Base-by-base conservation (phyloP, 164 flowering plant genomes). In the Vitis rupestris region DNA sequence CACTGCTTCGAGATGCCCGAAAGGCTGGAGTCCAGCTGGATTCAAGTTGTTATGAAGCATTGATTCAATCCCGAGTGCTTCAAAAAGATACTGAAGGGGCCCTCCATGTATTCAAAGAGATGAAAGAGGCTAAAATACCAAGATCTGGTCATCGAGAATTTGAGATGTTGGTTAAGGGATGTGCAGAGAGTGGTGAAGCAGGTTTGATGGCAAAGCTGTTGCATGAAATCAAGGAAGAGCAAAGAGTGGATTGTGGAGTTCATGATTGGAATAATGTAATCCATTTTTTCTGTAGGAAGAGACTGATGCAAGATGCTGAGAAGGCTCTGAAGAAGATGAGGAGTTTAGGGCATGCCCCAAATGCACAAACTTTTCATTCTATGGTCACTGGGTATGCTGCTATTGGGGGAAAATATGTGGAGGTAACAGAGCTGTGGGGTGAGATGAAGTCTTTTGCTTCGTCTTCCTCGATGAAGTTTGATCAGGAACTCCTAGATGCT, bases 221-320 rank as follows among this genome's bases (percentile, higher is more conserved):
- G 83, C 79, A 73, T 61, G 98, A 93, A 82, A 92, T 95, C 64
- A 85, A 86, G 70, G 94, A 90, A 61, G 97, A 88, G 48, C 90
- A 90, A 75, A 83, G 61, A 57, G 71, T 66, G 59, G 94, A 96
- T 65, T 77, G 79, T 67, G 98, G 97, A 3, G 91, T 96, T 68
- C 94, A 96, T 70, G 95, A 96, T 57, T 96, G 99, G 99, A 96
- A 96, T 72, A 86, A 80, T 66, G 94, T 90, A 58, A 92, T 96
- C 73, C 93, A 96, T 77, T 93, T 96, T 68, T 96, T 96, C 83
- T 78, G 91, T 65, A 91, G 81, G 84, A 96, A 90, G 82, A 82
- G 92, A 80, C 72, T 96, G 66, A 93, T 96, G 97, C 83, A 87
- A 69, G 99, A 96, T 78, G 99, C 99, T 37, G 91, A 91, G 77